Evolutionary conservation across 441 rosid species (phyloP).

Genomic region (Erodium texanum): DNA sequence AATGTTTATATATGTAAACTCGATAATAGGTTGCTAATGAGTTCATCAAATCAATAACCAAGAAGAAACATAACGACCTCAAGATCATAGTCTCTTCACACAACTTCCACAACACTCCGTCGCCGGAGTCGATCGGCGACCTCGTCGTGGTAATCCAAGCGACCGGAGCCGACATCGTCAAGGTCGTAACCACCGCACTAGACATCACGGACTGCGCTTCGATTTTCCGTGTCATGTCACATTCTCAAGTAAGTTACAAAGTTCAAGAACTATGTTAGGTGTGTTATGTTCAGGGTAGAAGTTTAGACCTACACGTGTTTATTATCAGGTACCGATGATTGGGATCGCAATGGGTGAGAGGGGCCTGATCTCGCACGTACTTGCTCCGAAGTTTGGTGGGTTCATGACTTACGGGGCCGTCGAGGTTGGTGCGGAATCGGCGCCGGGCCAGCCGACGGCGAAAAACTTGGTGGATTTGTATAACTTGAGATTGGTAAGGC

Average conservation of each 20-base stretch:
- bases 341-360: slow-evolving; percentile 32
- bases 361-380: slow-evolving; percentile 29
- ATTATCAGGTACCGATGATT: slow-evolving; percentile 14
- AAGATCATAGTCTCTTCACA: slow-evolving; percentile 21
- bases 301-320: not conserved
- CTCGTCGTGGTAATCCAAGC: slow-evolving; percentile 22
- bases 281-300: not conserved
- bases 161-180: slow-evolving; percentile 21
- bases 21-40: slow-evolving; percentile 21
- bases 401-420: slow-evolving; percentile 30
- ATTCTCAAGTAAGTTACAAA: slow-evolving; percentile 17
- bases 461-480: slow-evolving; percentile 17
- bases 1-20: not conserved
- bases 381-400: slow-evolving; percentile 29
- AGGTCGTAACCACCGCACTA: slow-evolving; percentile 17
- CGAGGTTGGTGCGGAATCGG: slow-evolving; percentile 27
- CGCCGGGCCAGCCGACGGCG: slow-evolving; percentile 29
- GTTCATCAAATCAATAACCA: slow-evolving; percentile 19
- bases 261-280: too few relatives aligned
- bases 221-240: slow-evolving; percentile 20
- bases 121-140: slow-evolving; percentile 20
- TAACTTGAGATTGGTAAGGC: not conserved
- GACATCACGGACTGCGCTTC: slow-evolving; percentile 26
- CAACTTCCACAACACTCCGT: slow-evolving; percentile 25
- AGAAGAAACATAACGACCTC: slow-evolving; percentile 21